These are phyloP conservation scores for Penicillium brevicompactum DNA, from an alignment of 2,329 filamentous ascomycete species.

Conservation along the genomic window DNA sequence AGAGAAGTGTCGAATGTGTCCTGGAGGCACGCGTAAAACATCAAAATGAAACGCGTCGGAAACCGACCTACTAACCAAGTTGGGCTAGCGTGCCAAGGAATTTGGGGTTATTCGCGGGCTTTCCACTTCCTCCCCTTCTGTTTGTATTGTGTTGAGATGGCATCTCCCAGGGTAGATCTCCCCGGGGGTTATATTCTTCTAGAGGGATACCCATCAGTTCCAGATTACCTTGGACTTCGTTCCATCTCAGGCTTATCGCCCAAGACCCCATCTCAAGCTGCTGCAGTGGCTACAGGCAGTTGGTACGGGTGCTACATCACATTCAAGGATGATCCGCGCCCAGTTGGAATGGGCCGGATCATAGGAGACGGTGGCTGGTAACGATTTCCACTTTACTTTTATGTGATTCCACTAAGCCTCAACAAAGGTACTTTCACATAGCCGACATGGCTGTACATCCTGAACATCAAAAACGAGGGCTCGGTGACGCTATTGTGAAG, in stretches of 20 bases:
- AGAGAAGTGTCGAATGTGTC: too few relatives aligned
- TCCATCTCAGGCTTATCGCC: constrained; percentile 39
- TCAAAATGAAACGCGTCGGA: neutral
- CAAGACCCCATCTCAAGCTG: constrained; percentile 41
- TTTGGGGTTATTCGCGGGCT: too few relatives aligned
- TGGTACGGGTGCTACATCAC: constrained; percentile 50
- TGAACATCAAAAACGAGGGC: constrained; percentile 50
- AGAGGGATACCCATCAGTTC: constrained; percentile 37
- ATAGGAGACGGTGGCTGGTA: constrained; percentile 54
- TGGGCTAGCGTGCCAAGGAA: neutral
- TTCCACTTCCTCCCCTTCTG: neutral
- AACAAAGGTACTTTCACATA: constrained; percentile 48
- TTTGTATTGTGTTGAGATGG: neutral
- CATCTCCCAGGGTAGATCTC: constrained; percentile 13
- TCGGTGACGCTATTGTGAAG: constrained; percentile 51
- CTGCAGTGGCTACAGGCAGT: constrained; percentile 38
- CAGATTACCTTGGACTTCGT: constrained; percentile 44
- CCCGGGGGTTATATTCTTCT: constrained; percentile 41
- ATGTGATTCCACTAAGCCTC: neutral
- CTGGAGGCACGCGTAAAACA: neutral
- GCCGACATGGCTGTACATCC: constrained; percentile 56
- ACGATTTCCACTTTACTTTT: neutral
- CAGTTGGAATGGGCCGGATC: constrained; percentile 54
- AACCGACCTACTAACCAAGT: neutral
- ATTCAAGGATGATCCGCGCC: constrained; percentile 16